Base-by-base conservation (phyloP, 2,329 filamentous ascomycete species). In the Penicillium sp. region DNA sequence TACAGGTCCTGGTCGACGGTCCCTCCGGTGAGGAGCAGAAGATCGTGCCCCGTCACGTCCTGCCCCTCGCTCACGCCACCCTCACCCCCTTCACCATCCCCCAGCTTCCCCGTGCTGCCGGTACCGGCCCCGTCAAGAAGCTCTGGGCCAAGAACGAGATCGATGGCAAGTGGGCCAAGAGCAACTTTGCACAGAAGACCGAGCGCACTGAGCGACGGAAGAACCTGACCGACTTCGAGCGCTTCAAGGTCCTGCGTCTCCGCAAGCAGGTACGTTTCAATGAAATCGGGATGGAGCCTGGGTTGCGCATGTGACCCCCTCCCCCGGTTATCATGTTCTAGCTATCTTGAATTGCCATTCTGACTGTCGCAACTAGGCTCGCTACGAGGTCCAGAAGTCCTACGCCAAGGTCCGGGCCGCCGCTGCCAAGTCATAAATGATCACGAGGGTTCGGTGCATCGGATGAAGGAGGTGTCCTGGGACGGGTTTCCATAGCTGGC, bases 221-320 rank as follows among this genome's bases (percentile, higher is more conserved):
- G 76, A 80, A 80, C 64, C 78, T 98, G 57, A 93, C 83, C 73
- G 92, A 98, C 80, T 98, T 98, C 69, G 92, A 98, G 79, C 84
- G 92, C 72, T 98, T 96, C 87, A 95, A 98, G 85, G 92, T 96
- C 64, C 79, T 96, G 81, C 84, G 90, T 73, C 79, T 96, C 75
- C 93, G 90, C 84, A 98, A 98, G 83, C 89, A 95, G 84, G 86
- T 89, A 68, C 57, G 77, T 75, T n/a, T 38, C n/a, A 27, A 22
- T 10, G 28, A 12, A 11, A 13, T 11, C n/a, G 9, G 25, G 10
- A 23, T 11, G 22, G 6, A 11, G 11, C 22, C 22, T 6, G 22
- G 22, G 22, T 6, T 23, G 6, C 22, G 11, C 6, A 23, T 23
- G 6, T 6, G 22, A 11, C 22, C 6, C 11, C 22, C 6, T 23